Conservation (phyloP, 78 protist species). For the Isochrysis galbana region DNA sequence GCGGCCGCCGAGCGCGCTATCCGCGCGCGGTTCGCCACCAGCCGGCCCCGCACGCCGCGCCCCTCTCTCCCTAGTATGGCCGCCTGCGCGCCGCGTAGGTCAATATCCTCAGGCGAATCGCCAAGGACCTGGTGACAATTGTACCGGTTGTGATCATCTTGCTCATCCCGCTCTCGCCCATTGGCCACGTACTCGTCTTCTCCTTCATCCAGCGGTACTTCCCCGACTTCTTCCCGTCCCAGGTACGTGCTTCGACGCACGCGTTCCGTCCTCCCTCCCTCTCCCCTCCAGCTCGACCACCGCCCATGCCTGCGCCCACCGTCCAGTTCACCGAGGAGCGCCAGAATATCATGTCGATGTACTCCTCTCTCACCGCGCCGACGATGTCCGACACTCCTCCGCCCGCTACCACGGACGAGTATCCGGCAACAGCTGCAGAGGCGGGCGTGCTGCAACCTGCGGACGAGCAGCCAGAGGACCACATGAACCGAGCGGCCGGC, state of each 20-base stretch:
- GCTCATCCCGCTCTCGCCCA: conserved; percentile 39
- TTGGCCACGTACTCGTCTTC: conserved; percentile 35
- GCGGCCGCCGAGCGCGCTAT: too few species aligned
- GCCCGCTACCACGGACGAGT: too few species aligned
- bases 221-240: conserved; percentile 52
- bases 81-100: too few species aligned
- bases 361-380: neutral
- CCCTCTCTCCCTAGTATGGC: too few species aligned
- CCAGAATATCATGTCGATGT: neutral
- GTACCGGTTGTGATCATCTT: conserved; percentile 40
- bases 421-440: too few species aligned
- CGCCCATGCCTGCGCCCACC: neutral
- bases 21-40: too few species aligned
- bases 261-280: neutral
- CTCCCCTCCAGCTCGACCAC: neutral
- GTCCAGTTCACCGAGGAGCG: neutral
- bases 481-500: too few species aligned
- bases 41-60: too few species aligned
- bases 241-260: neutral
- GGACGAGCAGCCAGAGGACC: too few species aligned
- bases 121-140: conserved; percentile 31
- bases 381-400: too few species aligned
- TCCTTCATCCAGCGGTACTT: conserved; percentile 49
- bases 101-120: conserved; percentile 24
- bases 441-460: too few species aligned